Conservation (phyloP, 164 flowering plant species). For the Aristolochia contorta region DNA sequence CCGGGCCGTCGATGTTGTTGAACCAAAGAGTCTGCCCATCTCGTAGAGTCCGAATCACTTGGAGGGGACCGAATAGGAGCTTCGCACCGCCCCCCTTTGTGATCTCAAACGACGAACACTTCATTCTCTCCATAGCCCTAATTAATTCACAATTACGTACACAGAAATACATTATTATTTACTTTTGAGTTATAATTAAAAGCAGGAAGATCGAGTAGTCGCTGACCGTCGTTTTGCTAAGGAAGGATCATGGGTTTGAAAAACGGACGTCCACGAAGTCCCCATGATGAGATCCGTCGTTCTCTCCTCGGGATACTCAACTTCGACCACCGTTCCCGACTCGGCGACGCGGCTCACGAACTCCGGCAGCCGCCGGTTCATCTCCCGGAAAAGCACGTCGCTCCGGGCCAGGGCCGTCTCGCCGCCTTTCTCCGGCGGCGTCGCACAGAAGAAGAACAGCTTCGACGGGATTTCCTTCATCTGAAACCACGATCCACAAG, state of each 20-base stretch:
- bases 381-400: neutral
- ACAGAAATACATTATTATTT: too few relatives aligned
- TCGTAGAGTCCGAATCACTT: neutral
- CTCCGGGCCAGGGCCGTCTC: neutral
- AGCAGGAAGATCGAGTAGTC: too few relatives aligned
- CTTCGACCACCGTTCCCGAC: neutral
- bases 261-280: neutral
- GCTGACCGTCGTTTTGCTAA: neutral
- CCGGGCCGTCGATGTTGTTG: neutral
- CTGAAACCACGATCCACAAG: neutral
- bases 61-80: constrained; percentile 2
- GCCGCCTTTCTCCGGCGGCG: neutral
- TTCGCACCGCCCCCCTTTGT: constrained; percentile 5
- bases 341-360: neutral
- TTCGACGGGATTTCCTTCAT: neutral
- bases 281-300: neutral
- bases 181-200: too few relatives aligned
- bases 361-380: neutral
- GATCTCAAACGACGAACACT: neutral
- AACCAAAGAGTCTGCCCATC: constrained; percentile 6
- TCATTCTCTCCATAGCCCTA: neutral
- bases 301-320: neutral
- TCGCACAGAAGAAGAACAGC: neutral
- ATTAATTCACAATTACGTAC: too few relatives aligned
- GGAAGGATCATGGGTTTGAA: neutral